Percentiles rank a stretch among this genome's conserved stretches.
phyloP scores from a whole-genome alignment of 2,329 filamentous ascomycete species.

The Penicillium brasilianum region DNA sequence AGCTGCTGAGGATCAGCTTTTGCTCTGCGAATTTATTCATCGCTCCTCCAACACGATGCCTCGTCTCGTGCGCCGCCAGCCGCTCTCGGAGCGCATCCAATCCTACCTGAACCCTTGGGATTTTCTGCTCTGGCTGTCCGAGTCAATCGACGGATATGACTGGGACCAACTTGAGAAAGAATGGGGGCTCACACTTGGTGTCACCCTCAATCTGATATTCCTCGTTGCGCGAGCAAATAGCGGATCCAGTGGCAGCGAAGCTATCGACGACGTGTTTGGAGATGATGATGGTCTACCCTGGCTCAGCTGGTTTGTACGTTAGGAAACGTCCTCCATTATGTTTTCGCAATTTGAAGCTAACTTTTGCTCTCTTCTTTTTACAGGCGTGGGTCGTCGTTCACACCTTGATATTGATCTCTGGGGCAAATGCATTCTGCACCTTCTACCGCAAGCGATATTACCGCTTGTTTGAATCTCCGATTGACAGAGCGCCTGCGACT shows the following conservation, averaged over 20 bases:
- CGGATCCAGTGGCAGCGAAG: conserved; percentile 54
- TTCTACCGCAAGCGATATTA: conserved; percentile 84
- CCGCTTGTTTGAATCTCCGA: conserved; percentile 84
- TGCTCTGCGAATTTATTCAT: conserved; percentile 1
- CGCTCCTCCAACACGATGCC: conserved; percentile 63
- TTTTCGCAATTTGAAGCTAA: neutral
- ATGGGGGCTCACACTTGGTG: conserved; percentile 75
- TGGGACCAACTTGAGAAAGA: conserved; percentile 79
- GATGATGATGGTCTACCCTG: conserved; percentile 69
- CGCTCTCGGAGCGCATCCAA: conserved; percentile 79
- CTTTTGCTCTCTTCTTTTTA: neutral
- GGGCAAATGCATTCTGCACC: conserved; percentile 78
- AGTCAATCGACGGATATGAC: conserved; percentile 88
- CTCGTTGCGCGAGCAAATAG: conserved; percentile 82
- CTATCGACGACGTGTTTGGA: conserved; percentile 82
- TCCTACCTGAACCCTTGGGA: conserved; percentile 85
- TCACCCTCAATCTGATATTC: conserved; percentile 78
- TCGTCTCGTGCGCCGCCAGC: conserved; percentile 78
- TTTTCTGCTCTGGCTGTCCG: conserved; percentile 85
- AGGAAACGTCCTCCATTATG: neutral
- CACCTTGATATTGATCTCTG: conserved; percentile 68
- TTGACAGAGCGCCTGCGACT: conserved; percentile 76
- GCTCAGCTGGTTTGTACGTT: conserved; percentile 67
- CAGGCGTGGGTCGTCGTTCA: conserved; percentile 75
- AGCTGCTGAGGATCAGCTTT: conserved; percentile 29